These are phyloP conservation scores for Ophiostoma montium DNA, from an alignment of 2,329 filamentous ascomycete genomes.

Conservation along the genomic window DNA sequence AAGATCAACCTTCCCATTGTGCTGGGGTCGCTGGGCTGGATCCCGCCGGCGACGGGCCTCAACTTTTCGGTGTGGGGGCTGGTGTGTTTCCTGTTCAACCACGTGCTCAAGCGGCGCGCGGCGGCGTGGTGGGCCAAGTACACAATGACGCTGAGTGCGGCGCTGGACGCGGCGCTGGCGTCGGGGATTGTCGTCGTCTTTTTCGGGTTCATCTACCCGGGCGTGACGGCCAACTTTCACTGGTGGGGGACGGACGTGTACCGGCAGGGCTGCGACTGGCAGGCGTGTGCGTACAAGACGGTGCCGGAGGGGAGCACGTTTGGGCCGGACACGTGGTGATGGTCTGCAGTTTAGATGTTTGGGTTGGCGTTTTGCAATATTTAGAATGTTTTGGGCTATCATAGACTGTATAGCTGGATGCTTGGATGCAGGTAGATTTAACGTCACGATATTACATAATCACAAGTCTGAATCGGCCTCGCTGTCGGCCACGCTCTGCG, in stretches of 20 bases:
- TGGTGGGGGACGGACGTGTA: slow-evolving; percentile 89
- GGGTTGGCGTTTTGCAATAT: no score
- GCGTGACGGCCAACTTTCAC: slow-evolving; percentile 54
- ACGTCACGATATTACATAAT: no score
- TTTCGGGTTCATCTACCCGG: slow-evolving; percentile 74
- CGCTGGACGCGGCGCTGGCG: slow-evolving; percentile 68
- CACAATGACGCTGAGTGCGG: slow-evolving; percentile 76
- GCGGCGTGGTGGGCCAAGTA: slow-evolving; percentile 81
- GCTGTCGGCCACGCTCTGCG: slow-evolving; percentile 12
- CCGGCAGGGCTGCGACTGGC: slow-evolving; percentile 74
- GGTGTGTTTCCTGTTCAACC: slow-evolving; percentile 77
- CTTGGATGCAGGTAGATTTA: no score
- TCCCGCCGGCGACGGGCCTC: slow-evolving; percentile 71
- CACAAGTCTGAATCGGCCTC: slow-evolving; percentile 12
- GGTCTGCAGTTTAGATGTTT: background rate
- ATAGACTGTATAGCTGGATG: background rate
- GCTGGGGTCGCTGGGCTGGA: slow-evolving; percentile 73
- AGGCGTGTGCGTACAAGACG: slow-evolving; percentile 56
- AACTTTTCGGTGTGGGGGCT: slow-evolving; percentile 82
- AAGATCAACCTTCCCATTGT: slow-evolving; percentile 73
- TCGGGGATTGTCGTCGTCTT: slow-evolving; percentile 75
- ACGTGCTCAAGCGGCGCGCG: slow-evolving; percentile 53
- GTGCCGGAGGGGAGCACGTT: slow-evolving; percentile 52
- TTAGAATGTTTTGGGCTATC: background rate
- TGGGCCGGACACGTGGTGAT: slow-evolving; percentile 48